These are phyloP conservation scores for Rhododendron kiyosumense DNA, from an alignment of 148 eudicot species.

Conservation along the genomic window DNA sequence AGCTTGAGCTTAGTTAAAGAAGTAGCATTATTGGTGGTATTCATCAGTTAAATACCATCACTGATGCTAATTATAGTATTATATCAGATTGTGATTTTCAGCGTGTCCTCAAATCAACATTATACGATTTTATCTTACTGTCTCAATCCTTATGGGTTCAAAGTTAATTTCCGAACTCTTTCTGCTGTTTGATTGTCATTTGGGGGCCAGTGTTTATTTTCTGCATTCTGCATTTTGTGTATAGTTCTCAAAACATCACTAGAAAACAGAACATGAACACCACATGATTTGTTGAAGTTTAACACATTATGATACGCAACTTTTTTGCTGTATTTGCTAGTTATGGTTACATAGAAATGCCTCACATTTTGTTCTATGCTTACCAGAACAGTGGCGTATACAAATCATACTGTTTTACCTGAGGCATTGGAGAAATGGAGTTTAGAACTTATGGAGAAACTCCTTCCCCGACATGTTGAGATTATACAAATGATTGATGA, in stretches of 20 bases:
- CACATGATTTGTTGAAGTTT: background rate
- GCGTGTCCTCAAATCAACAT: background rate
- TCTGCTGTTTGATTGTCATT: background rate
- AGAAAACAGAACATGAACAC: background rate
- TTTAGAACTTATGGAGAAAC: constrained; percentile 68
- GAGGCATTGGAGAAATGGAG: constrained; percentile 99
- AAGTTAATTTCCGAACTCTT: no score
- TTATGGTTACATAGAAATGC: background rate
- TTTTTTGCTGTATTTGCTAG: background rate
- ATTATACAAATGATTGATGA: constrained; percentile 84
- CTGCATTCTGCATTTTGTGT: background rate
- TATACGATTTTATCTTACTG: background rate
- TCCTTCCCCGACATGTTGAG: constrained; percentile 97
- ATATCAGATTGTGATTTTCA: background rate
- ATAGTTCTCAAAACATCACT: background rate
- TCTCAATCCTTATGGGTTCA: background rate
- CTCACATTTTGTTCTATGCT: constrained; percentile 5
- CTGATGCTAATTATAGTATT: background rate
- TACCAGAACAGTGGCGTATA: constrained; percentile 89
- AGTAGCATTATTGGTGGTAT: background rate
- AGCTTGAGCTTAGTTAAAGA: background rate
- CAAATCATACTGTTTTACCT: constrained; percentile 94
- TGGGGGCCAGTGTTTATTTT: background rate
- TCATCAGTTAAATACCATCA: background rate
- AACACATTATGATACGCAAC: background rate